Evolutionary conservation across 805 yeast species (phyloP), one percentile per base, ranked within the genome.

Genomic region (Candida lessepsii): DNA sequence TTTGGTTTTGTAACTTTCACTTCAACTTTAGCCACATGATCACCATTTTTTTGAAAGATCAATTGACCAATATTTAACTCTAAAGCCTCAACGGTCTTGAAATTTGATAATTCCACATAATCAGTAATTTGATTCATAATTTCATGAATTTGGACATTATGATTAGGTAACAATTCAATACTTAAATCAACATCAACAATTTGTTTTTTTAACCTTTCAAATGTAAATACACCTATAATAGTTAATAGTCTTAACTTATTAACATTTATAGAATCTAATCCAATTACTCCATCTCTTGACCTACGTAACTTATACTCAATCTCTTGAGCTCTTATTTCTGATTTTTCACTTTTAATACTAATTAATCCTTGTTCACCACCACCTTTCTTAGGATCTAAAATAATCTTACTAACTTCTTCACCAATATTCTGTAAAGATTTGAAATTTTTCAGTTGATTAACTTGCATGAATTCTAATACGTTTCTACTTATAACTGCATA

Each of bases 41-140:
- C 47, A 2, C 46, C 67, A 17, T 66, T 64, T 28, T 67, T 57
- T 42, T 71, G 68, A 26, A 76, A 65, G 2, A 82, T 65, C 34
- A 78, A 56, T 47, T 80, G 81, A 2, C 87, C 81, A 19, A 87
- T 83, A 9, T 80, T 75, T 44, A 80, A 75, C 3, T 86, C 95
- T 34, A 93, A 70, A 0, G 97, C 96, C 57, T 93, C 99, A 1
- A 93, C 95, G 0, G 99, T 93, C 53, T 86, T 83, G 66, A 87
- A 93, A 47, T 80, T 79, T 1, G 96, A 76, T n/a, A 55, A 57
- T 53, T 86, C 95, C n/a, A 88, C 85, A 51, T 81, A 86, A 0
- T 54, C 52, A 0, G 74, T 67, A 3, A 85, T 71, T 2, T 58
- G 64, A 19, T 75, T 75, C 16, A 82, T 73, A 10, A 75, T 50